Conservation (phyloP, 1,284 basidiomycete genomes). For the Melampsora abietis-canadensis region DNA sequence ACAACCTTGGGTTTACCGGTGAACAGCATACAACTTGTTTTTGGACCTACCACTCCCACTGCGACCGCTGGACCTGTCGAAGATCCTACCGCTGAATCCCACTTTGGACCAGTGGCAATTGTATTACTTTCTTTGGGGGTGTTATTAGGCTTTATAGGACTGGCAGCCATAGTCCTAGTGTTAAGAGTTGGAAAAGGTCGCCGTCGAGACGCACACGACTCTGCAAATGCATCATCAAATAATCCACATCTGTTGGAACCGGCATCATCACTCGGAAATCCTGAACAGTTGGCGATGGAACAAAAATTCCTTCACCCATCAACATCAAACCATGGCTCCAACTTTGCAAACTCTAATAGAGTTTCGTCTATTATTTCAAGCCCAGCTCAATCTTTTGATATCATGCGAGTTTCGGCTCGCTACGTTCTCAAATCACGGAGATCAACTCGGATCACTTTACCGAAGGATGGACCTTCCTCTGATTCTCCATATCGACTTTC, state of each 20-base stretch:
- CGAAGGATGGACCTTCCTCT: neutral
- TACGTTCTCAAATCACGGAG: neutral
- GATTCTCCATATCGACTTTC: neutral
- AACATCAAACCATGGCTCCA: too few species aligned
- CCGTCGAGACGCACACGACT: neutral
- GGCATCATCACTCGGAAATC: too few species aligned
- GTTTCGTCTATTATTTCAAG: neutral
- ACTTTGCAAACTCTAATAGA: neutral
- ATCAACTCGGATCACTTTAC: too few species aligned
- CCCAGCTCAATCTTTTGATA: neutral
- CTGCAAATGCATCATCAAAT: neutral
- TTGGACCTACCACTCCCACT: neutral
- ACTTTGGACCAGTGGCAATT: neutral
- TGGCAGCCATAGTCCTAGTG: neutral
- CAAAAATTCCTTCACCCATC: too few species aligned
- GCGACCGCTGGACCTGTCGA: neutral
- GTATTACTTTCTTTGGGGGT: neutral
- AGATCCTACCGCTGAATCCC: neutral
- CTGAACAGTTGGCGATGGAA: too few species aligned
- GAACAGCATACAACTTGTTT: slow-evolving; percentile 2
- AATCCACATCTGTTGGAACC: neutral
- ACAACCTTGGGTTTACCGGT: neutral
- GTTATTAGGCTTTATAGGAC: neutral
- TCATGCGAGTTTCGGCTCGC: slow-evolving; percentile 1
- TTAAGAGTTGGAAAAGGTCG: neutral